Percentiles rank a stretch among this genome's conserved stretches.
Evolutionary conservation across 2,329 filamentous ascomycete genomes (phyloP).

Genomic region (Botrytis paeoniae): DNA sequence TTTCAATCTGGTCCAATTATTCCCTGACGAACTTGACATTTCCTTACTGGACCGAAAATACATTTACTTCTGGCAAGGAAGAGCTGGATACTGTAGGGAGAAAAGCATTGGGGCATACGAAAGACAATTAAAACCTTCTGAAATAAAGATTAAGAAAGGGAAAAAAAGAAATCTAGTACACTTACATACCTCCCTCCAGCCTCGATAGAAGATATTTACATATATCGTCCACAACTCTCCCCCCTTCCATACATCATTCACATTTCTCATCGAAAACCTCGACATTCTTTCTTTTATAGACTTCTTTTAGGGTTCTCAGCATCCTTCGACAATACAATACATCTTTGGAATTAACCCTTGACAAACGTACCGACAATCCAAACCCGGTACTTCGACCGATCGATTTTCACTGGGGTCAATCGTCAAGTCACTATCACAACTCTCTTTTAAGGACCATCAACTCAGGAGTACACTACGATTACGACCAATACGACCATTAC

Average conservation of each 20-base stretch:
- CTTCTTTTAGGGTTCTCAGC: neutral
- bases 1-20: conserved; percentile 17
- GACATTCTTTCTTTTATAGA: conserved; percentile 18
- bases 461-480: neutral
- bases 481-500: neutral
- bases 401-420: conserved; percentile 13
- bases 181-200: conserved; percentile 15
- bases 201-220: conserved; percentile 8
- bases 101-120: conserved; percentile 17
- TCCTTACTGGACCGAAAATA: conserved; percentile 19
- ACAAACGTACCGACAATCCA: neutral
- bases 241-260: conserved; percentile 6
- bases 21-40: neutral
- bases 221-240: conserved; percentile 6
- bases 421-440: neutral
- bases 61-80: conserved; percentile 18
- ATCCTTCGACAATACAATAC: neutral
- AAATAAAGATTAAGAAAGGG: neutral
- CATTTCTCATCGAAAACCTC: conserved; percentile 10
- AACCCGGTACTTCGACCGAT: conserved; percentile 3
- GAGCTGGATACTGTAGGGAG: conserved; percentile 10
- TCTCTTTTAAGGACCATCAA: neutral
- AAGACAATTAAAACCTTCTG: conserved; percentile 19
- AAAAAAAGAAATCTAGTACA: conserved; percentile 6
- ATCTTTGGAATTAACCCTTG: conserved; percentile 7